A percentile compares a stretch with the other conserved stretches of the same genome.
Evolutionary conservation across 495 filamentous ascomycete genomes (phyloP).

Genomic region (Lepraria neglecta): DNA sequence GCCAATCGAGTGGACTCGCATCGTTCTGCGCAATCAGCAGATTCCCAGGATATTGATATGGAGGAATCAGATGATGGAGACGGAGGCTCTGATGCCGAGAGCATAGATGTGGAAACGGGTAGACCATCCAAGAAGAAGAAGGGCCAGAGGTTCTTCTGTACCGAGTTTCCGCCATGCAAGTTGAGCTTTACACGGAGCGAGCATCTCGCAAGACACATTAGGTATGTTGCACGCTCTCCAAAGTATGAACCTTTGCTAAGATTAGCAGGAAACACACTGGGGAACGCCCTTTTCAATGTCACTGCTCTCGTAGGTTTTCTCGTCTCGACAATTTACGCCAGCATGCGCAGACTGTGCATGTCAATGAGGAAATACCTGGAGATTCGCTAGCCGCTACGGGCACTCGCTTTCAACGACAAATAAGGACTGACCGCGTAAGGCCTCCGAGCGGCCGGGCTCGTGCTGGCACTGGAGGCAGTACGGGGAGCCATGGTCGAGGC

Average conservation of each 20-base stretch:
- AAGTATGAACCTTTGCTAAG: constrained; percentile 14
- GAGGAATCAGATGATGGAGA: constrained; percentile 67
- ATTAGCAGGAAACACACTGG: constrained; percentile 86
- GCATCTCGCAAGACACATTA: constrained; percentile 89
- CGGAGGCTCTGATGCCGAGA: constrained; percentile 66
- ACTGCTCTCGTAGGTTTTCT: constrained; percentile 93
- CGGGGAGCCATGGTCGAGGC: constrained; percentile 62
- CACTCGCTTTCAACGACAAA: constrained; percentile 88
- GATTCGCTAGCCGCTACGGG: constrained; percentile 93
- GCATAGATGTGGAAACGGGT: constrained; percentile 58
- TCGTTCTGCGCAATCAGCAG: constrained; percentile 55
- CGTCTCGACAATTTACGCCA: constrained; percentile 92
- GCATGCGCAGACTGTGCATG: constrained; percentile 95
- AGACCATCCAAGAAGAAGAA: constrained; percentile 86
- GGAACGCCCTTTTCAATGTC: constrained; percentile 94
- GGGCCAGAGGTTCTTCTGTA: constrained; percentile 93
- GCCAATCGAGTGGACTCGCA: constrained; percentile 56
- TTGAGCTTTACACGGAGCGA: constrained; percentile 95
- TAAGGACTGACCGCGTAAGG: constrained; percentile 75
- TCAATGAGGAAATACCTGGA: constrained; percentile 91
- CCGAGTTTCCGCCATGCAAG: constrained; percentile 91
- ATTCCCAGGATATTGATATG: constrained; percentile 70
- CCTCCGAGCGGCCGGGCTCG: constrained; percentile 64
- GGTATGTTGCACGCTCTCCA: constrained; percentile 45
- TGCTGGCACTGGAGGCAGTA: constrained; percentile 63